Evolutionary conservation across 169 alveolate genomes (phyloP).

Genomic region (Plasmodium relictum): DNA sequence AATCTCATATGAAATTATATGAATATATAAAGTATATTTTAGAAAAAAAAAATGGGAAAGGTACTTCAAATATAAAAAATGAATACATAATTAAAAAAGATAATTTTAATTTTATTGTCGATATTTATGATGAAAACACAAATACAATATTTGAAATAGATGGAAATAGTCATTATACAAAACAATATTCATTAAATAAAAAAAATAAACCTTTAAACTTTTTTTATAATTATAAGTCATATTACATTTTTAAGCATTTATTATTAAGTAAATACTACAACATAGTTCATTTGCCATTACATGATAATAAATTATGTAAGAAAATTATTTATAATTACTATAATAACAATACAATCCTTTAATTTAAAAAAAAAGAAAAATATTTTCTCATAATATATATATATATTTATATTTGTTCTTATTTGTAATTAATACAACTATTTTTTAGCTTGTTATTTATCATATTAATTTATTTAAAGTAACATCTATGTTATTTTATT

Average conservation of each 20-base stretch:
- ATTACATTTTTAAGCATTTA: slow-evolving; percentile 65
- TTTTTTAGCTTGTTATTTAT: too few species aligned
- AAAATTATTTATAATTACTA: slow-evolving; percentile 35
- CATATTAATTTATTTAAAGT: too few species aligned
- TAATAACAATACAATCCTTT: background rate
- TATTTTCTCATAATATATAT: too few species aligned
- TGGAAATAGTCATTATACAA: slow-evolving; percentile 66
- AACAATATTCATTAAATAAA: slow-evolving; percentile 50
- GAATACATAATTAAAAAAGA: slow-evolving; percentile 57
- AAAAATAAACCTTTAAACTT: background rate
- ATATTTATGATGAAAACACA: slow-evolving; percentile 70
- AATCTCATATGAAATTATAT: slow-evolving; percentile 67
- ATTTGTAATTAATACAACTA: too few species aligned
- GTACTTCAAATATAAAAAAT: slow-evolving; percentile 23
- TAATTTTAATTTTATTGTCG: slow-evolving; percentile 47
- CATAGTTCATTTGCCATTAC: slow-evolving; percentile 52
- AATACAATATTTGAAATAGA: slow-evolving; percentile 72
- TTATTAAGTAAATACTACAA: slow-evolving; percentile 52
- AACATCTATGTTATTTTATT: too few species aligned
- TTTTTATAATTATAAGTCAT: slow-evolving; percentile 73
- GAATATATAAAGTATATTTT: slow-evolving; percentile 60
- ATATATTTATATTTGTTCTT: too few species aligned
- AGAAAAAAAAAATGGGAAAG: slow-evolving; percentile 13
- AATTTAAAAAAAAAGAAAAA: background rate
- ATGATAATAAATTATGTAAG: slow-evolving; percentile 51